Evolutionary conservation across 108 stramenopile genomes (phyloP).

Genomic region (Pseudonitzschia pungens): DNA sequence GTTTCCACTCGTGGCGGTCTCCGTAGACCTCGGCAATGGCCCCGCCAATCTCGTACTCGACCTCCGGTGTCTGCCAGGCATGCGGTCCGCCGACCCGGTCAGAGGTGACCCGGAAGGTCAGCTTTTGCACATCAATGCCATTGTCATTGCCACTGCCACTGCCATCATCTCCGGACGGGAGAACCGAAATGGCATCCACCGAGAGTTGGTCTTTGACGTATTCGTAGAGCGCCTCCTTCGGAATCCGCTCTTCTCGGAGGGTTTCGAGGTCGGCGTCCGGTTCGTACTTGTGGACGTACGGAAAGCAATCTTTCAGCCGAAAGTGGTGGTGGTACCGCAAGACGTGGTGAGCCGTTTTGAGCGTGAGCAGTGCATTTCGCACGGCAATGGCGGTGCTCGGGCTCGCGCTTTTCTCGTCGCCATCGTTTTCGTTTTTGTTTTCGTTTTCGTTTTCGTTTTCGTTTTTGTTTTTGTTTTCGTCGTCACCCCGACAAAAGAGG

Average conservation of each 20-base stretch:
- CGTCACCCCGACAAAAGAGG: conserved; percentile 8
- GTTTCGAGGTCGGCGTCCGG: not conserved
- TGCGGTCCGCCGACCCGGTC: conserved; percentile 68
- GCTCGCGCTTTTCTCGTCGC: conserved; percentile 1
- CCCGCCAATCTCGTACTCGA: conserved; percentile 68
- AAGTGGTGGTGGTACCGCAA: conserved; percentile 64
- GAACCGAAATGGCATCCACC: conserved; percentile 13
- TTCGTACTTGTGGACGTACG: not conserved
- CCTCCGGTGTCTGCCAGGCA: conserved; percentile 52
- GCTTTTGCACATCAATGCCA: not conserved
- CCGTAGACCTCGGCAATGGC: conserved; percentile 58
- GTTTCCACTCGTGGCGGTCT: conserved; percentile 23
- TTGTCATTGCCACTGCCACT: not conserved
- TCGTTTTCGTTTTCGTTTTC: no score
- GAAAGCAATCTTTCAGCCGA: conserved; percentile 38
- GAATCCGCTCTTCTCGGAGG: conserved; percentile 16
- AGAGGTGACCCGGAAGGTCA: conserved; percentile 60
- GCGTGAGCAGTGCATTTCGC: conserved; percentile 27
- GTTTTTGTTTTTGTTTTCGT: no score
- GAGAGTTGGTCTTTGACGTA: conserved; percentile 52
- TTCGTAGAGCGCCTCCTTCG: conserved; percentile 57
- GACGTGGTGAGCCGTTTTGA: conserved; percentile 59
- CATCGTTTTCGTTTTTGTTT: no score
- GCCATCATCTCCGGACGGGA: not conserved
- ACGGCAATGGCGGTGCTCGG: no score